phyloP scores from a whole-genome alignment of 805 yeast species.

The Wickerhamomyces ciferrii region DNA sequence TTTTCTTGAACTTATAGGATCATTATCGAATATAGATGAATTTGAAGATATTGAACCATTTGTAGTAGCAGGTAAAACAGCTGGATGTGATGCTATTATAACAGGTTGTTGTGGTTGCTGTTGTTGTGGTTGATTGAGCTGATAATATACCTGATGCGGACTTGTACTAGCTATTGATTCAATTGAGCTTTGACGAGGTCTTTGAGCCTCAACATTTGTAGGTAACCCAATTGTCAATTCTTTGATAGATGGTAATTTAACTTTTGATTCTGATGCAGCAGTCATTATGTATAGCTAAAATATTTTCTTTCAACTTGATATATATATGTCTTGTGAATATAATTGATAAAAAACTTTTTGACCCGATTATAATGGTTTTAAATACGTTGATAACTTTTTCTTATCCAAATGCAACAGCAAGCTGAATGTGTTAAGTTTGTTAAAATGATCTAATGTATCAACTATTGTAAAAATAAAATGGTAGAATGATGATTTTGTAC shows the following conservation, averaged over 20 bases:
- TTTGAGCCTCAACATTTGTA: background rate
- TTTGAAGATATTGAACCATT: background rate
- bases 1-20: background rate
- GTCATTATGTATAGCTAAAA: background rate
- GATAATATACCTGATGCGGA: background rate
- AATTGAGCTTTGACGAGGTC: background rate
- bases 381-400: too few species aligned
- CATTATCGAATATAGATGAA: background rate
- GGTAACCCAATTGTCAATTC: conserved; percentile 8
- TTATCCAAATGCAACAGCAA: background rate
- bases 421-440: background rate
- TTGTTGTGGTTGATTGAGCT: conserved; percentile 11
- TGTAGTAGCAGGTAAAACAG: background rate
- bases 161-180: background rate
- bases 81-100: background rate
- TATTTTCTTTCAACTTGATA: too few species aligned
- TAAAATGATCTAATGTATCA: background rate
- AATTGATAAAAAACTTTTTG: too few species aligned
- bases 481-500: background rate
- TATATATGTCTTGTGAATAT: too few species aligned
- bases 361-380: too few species aligned
- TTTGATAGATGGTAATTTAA: conserved; percentile 7
- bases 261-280: background rate
- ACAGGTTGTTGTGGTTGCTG: conserved; percentile 3
- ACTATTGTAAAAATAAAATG: background rate